phyloP scores from a whole-genome alignment of 495 filamentous ascomycete genomes.

The Aspergillus sclerotioniger region DNA sequence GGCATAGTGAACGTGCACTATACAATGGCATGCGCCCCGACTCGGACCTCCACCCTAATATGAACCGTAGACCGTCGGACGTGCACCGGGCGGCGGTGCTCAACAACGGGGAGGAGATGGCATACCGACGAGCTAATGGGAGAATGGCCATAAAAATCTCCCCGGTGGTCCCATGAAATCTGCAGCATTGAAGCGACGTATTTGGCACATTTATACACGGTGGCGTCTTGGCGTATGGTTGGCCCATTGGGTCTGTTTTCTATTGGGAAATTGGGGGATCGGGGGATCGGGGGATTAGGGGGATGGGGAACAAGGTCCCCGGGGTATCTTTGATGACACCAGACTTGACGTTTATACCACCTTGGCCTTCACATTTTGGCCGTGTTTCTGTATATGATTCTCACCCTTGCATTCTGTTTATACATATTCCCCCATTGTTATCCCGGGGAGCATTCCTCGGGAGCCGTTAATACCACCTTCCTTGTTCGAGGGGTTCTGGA shows the following conservation, averaged over 20 bases:
- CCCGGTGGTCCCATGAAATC: conserved; percentile 20
- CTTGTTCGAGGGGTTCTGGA: not conserved
- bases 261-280: not conserved
- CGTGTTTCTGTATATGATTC: conserved; percentile 26
- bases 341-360: conserved; percentile 20
- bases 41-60: conserved; percentile 28
- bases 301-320: not conserved
- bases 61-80: conserved; percentile 29
- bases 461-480: not conserved
- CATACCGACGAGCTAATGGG: conserved; percentile 52
- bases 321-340: conserved; percentile 16
- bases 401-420: conserved; percentile 14
- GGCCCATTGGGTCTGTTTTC: conserved; percentile 1
- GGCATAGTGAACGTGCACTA: conserved; percentile 41
- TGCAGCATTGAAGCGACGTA: not conserved
- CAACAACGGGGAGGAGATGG: conserved; percentile 40
- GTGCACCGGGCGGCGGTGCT: conserved; percentile 31
- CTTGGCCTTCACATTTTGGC: conserved; percentile 11
- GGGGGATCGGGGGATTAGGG: not conserved
- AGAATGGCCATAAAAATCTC: conserved; percentile 34
- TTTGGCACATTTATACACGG: conserved; percentile 10
- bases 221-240: conserved; percentile 19
- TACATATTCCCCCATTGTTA: conserved; percentile 8
- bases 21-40: conserved; percentile 54
- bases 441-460: conserved; percentile 12